Conservation (phyloP, 176 grass and related monocot species). For the Dendrocalamus sinicus region DNA sequence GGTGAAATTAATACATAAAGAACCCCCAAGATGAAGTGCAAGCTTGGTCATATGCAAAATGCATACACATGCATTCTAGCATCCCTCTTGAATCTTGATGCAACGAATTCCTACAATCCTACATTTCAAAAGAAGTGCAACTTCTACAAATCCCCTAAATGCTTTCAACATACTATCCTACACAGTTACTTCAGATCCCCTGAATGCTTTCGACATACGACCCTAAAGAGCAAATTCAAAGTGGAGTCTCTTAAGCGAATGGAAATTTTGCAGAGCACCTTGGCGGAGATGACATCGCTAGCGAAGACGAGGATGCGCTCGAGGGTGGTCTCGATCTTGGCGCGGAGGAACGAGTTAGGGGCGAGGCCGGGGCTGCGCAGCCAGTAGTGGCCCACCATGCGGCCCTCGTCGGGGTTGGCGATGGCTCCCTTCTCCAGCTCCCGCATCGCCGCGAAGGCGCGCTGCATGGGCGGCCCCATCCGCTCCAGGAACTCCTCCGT, state of each 20-base stretch:
- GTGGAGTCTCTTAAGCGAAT: neutral
- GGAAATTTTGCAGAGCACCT: slow-evolving; percentile 49
- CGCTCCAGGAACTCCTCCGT: slow-evolving; percentile 72
- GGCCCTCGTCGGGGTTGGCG: slow-evolving; percentile 83
- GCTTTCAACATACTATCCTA: neutral
- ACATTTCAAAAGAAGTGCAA: neutral
- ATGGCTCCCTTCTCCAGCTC: slow-evolving; percentile 98
- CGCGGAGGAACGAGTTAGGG: slow-evolving; percentile 68
- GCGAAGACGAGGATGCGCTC: slow-evolving; percentile 79
- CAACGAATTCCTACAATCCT: neutral
- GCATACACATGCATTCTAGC: neutral
- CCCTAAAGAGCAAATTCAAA: neutral
- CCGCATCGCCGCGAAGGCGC: slow-evolving; percentile 74
- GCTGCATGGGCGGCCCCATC: slow-evolving; percentile 81
- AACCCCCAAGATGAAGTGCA: no score
- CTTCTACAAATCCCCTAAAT: neutral
- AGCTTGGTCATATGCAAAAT: no score
- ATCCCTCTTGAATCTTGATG: neutral
- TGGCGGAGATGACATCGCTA: slow-evolving; percentile 70
- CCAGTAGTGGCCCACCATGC: slow-evolving; percentile 99
- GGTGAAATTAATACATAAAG: no score
- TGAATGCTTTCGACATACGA: neutral
- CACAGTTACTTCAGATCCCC: neutral
- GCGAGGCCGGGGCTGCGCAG: slow-evolving; percentile 68
- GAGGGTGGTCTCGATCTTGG: slow-evolving; percentile 81